These are phyloP conservation scores for Aurifilum marmelostoma DNA, from an alignment of 2,329 filamentous ascomycete genomes.

Conservation along the genomic window DNA sequence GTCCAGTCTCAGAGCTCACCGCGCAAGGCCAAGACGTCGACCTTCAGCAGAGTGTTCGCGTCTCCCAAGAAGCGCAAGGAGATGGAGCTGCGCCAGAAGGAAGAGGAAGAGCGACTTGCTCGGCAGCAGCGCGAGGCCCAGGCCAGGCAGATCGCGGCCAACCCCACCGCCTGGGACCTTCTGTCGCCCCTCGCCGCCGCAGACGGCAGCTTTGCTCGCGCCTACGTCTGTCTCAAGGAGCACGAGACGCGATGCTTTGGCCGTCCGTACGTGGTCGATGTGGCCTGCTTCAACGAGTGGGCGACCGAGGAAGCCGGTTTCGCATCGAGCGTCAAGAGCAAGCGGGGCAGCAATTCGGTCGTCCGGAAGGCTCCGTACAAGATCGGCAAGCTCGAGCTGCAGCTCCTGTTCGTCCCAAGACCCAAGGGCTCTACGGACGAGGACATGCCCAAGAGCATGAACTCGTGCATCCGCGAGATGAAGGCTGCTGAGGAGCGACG, in stretches of 20 bases:
- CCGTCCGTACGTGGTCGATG: slow-evolving; percentile 82
- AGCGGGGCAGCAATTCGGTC: slow-evolving; percentile 72
- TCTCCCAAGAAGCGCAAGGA: slow-evolving; percentile 98
- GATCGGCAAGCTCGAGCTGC: slow-evolving; percentile 90
- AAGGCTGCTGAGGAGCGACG: slow-evolving; percentile 84
- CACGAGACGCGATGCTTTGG: slow-evolving; percentile 89
- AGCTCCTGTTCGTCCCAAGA: slow-evolving; percentile 92
- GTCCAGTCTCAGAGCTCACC: slow-evolving; percentile 65
- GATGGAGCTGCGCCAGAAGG: slow-evolving; percentile 79
- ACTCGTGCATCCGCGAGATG: slow-evolving; percentile 90
- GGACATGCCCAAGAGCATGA: slow-evolving; percentile 99
- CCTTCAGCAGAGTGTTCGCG: slow-evolving; percentile 89
- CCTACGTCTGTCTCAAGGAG: slow-evolving; percentile 92
- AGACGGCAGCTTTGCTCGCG: slow-evolving; percentile 91
- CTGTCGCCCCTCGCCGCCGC: slow-evolving; percentile 84
- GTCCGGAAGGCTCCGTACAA: slow-evolving; percentile 92
- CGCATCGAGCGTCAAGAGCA: slow-evolving; percentile 90
- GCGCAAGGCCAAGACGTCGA: slow-evolving; percentile 74
- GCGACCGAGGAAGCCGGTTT: slow-evolving; percentile 81
- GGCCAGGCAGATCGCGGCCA: slow-evolving; percentile 62
- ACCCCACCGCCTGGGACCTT: slow-evolving; percentile 81
- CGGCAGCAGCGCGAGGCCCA: slow-evolving; percentile 67
- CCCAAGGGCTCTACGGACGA: slow-evolving; percentile 86
- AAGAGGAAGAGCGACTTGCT: slow-evolving; percentile 77
- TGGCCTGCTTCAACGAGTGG: slow-evolving; percentile 99